These are phyloP conservation scores for Tieghemostelium lacteum DNA, from an alignment of 78 protist species.

Conservation along the genomic window DNA sequence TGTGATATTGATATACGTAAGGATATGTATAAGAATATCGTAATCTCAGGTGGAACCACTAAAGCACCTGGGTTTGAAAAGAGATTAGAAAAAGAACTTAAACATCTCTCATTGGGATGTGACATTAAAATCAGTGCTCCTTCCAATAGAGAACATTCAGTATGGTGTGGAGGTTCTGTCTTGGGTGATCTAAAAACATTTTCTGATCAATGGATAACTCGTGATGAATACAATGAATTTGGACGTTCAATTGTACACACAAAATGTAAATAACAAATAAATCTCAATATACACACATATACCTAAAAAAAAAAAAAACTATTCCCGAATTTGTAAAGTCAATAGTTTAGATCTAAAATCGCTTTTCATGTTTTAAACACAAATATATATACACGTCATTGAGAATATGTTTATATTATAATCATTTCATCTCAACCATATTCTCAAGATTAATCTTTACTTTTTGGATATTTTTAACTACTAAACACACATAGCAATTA, in stretches of 20 bases:
- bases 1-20: slow-evolving; percentile 94
- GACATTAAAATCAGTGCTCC: slow-evolving; percentile 88
- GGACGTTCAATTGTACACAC: slow-evolving; percentile 89
- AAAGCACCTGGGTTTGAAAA: slow-evolving; percentile 89
- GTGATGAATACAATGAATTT: slow-evolving; percentile 87
- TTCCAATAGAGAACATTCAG: slow-evolving; percentile 87
- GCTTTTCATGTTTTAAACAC: no score
- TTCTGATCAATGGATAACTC: slow-evolving; percentile 92
- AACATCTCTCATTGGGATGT: slow-evolving; percentile 54
- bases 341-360: no score
- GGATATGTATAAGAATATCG: slow-evolving; percentile 94
- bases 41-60: slow-evolving; percentile 96
- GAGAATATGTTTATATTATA: no score
- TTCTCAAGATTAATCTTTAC: no score
- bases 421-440: no score
- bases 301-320: no score
- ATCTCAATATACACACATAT: no score
- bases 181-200: slow-evolving; percentile 93
- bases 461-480: no score
- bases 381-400: no score
- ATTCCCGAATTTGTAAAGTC: no score
- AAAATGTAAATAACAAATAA: no score
- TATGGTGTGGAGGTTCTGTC: slow-evolving; percentile 94
- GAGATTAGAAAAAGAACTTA: slow-evolving; percentile 84
- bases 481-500: no score